A percentile compares a stretch with the other conserved stretches of the same genome.
Evolutionary conservation across 1,284 basidiomycete species (phyloP).

Genomic region (Cystobasidium slooffiae): DNA sequence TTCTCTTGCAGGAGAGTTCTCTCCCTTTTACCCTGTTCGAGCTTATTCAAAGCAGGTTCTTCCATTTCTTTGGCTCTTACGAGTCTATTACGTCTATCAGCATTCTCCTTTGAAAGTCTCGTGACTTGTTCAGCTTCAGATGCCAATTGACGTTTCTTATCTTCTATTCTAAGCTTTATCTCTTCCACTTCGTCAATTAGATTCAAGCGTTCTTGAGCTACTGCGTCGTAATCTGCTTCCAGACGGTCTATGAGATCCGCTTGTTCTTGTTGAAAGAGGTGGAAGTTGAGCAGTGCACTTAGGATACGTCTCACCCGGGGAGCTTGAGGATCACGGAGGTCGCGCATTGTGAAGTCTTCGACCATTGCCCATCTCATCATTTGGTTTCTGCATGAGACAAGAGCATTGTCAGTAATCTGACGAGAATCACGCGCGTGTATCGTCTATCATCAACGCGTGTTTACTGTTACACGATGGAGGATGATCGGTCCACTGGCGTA

Average conservation of each 20-base stretch:
- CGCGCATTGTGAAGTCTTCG: constrained; percentile 73
- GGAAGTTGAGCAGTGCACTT: constrained; percentile 88
- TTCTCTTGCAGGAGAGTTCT: constrained; percentile 35
- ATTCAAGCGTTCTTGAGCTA: constrained; percentile 6
- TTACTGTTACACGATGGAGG: neutral
- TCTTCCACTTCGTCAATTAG: constrained; percentile 31
- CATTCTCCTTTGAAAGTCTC: constrained; percentile 34
- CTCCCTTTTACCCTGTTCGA: constrained; percentile 35
- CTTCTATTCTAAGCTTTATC: constrained; percentile 18
- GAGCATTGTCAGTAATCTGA: constrained; percentile 7
- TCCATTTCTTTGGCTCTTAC: constrained; percentile 41
- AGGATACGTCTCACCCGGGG: constrained; percentile 73
- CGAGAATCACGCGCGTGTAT: neutral
- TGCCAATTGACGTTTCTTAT: constrained; percentile 29
- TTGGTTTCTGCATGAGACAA: constrained; percentile 47
- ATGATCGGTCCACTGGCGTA: neutral
- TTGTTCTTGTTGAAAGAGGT: constrained; percentile 81
- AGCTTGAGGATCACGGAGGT: constrained; percentile 72
- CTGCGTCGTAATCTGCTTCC: constrained; percentile 61
- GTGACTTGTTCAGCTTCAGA: constrained; percentile 24
- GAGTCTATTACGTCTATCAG: constrained; percentile 28
- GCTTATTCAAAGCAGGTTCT: constrained; percentile 25
- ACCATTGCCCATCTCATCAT: constrained; percentile 64
- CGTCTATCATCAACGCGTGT: constrained; percentile 11
- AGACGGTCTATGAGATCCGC: constrained; percentile 65